Base-by-base conservation (phyloP, 2,329 filamentous ascomycete species). In the Pseudogymnoascus sp. region DNA sequence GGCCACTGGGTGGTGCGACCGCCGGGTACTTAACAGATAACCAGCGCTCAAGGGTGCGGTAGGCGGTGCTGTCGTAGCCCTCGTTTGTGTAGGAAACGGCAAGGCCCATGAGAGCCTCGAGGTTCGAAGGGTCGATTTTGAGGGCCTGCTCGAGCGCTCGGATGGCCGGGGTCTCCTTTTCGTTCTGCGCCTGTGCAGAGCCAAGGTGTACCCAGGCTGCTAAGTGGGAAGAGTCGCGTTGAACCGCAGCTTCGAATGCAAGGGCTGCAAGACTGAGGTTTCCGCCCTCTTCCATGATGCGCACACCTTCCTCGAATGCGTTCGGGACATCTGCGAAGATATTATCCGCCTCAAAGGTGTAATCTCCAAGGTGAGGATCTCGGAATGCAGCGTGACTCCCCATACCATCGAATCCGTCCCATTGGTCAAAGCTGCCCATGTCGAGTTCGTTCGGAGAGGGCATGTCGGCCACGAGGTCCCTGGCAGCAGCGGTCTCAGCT, bases 61-160 rank as follows among this genome's bases (percentile, higher is more conserved):
- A 99, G 59, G 95, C 93, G 19, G 93, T 96, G 72, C 90, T 93
- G 77, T 99, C 95, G 78, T 98, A 99, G 66, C 93, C 95, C 78
- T 99, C 95, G 78, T 99, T 99, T 59, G 95, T 99, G 77, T 99
- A 99, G 4, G 91, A 96, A 19, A 99, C 93, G 12, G 93, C 92
- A 61, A 99, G 80, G 1, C 91, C 93, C 93, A 99, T 98, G 53
- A 99, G 82, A 0, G 93, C 93, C 65, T 90, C 85, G 19, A 96
- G 83, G 73, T 96, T 97, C 71, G 86, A 88, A 0, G 92, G 88
- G 70, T 98, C 93, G 28, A 95, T 81, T 75, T 93, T 93, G 67
- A 97, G 78, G 0, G 93, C 92, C 74, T 95, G 90, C 76, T 98
- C 93, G 65, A 98, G 81, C 2, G 95, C 95, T 35, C 95, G 88